A percentile compares a stretch with the other conserved stretches of the same genome.
Conservation (phyloP, 2,329 filamentous ascomycete genomes). For the Incumbomyces lentus region DNA sequence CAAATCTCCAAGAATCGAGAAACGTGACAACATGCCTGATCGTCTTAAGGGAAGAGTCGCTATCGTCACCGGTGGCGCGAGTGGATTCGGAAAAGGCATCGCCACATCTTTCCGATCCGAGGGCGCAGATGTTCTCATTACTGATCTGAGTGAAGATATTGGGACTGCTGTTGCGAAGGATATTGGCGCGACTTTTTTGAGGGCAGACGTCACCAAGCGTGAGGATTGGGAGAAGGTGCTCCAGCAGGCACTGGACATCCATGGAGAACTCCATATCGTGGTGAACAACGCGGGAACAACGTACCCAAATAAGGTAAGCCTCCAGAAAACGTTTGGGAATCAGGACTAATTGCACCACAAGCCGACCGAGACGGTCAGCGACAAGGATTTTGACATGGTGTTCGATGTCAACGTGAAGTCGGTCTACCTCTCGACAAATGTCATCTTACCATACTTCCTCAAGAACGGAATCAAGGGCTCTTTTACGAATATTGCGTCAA, state of each 20-base stretch:
- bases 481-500: constrained; percentile 17
- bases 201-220: constrained; percentile 16
- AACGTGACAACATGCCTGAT: neutral
- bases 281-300: constrained; percentile 44
- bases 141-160: constrained; percentile 14
- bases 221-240: constrained; percentile 27
- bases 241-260: constrained; percentile 29
- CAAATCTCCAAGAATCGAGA: neutral
- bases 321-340: neutral
- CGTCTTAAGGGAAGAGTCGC: constrained; percentile 31
- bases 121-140: constrained; percentile 30
- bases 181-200: constrained; percentile 12
- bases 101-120: constrained; percentile 28
- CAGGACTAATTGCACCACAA: neutral
- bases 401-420: constrained; percentile 34
- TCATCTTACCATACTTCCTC: constrained; percentile 16
- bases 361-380: constrained; percentile 33
- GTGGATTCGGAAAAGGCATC: constrained; percentile 33
- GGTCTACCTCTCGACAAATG: constrained; percentile 16
- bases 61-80: constrained; percentile 34
- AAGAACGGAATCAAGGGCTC: constrained; percentile 13
- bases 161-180: constrained; percentile 13
- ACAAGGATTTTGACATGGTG: constrained; percentile 39
- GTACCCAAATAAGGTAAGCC: constrained; percentile 30
- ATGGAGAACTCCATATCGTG: constrained; percentile 40